Evolutionary conservation across 768 basidiomycete species (phyloP), one percentile per base, ranked within the genome.

Genomic region (Clitopilus hobsonii): DNA sequence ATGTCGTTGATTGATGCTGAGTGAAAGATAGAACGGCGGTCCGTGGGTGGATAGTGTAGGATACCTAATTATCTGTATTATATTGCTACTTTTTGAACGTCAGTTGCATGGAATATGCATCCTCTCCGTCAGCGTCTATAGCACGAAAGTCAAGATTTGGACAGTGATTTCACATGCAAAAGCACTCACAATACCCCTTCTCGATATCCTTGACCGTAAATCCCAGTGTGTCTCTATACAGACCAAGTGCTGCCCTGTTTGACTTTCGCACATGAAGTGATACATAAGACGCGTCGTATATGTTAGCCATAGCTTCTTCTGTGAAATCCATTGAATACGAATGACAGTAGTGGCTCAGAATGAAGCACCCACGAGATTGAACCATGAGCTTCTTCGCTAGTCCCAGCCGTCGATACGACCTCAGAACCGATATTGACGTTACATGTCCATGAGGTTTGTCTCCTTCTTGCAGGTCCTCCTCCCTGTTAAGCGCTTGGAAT

Each of bases 301-400:
- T 82, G 1, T 83, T 81, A 3, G 87, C 82, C 96, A 98, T 98
- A 3, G 96, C 92, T 63, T 91, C 82, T 69, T 97, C 94, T 95
- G 67, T 16, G 59, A 45, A 20, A 16, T 14, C 50, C 22, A 50
- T 47, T 38, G 30, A 20, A 56, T 51, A 7, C 26, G 45, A 30
- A 11, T 29, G 18, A 23, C 18, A 36, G 54, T 18, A 13, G 10
- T 54, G 7, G 49, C n/a, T n/a, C n/a, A n/a, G n/a, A n/a, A n/a
- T n/a, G n/a, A n/a, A n/a, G n/a, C 20, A 74, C 93, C 62, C 68
- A 97, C 95, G 95, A 56, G 93, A 93, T 59, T 91, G 91, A 24
- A 92, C 61, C 96, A 98, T 98, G 51, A 98, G 77, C 66, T 93
- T 93, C 73, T 97, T 97, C 48, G 96, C 96, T 4, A 98, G 69